A percentile compares a stretch with the other conserved stretches of the same genome.
Conservation (phyloP, 2,329 filamentous ascomycete genomes). For the Penicillium glabrum region DNA sequence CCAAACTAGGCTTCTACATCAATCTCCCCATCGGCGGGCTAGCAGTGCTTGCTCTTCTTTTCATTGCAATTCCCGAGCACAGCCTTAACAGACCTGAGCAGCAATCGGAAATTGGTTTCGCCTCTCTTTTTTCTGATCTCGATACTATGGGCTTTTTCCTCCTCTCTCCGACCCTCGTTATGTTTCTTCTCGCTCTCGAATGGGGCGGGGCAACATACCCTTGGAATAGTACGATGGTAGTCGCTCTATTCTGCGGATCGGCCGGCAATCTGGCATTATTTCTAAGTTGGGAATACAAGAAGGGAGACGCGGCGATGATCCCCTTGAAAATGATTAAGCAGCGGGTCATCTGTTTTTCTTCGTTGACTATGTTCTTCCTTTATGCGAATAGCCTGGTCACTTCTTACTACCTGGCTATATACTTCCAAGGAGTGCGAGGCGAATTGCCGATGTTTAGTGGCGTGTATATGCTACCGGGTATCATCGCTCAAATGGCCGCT, state of each 20-base stretch:
- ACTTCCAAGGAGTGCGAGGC: neutral
- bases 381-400: neutral
- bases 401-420: neutral
- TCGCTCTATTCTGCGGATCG: neutral
- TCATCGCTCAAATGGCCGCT: neutral
- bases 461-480: neutral
- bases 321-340: too few species aligned
- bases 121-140: neutral
- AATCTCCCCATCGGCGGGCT: neutral
- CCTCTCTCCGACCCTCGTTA: neutral
- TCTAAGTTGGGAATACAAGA: neutral
- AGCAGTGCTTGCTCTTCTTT: neutral
- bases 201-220: neutral
- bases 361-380: neutral
- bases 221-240: neutral
- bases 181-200: neutral
- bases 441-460: neutral
- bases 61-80: neutral
- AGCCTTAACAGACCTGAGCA: neutral
- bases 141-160: neutral
- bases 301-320: neutral
- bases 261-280: neutral
- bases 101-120: too few species aligned
- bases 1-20: neutral
- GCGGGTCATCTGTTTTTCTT: too few species aligned